Evolutionary conservation across 2,329 filamentous ascomycete genomes (phyloP).

Genomic region (Onygenales sp.): DNA sequence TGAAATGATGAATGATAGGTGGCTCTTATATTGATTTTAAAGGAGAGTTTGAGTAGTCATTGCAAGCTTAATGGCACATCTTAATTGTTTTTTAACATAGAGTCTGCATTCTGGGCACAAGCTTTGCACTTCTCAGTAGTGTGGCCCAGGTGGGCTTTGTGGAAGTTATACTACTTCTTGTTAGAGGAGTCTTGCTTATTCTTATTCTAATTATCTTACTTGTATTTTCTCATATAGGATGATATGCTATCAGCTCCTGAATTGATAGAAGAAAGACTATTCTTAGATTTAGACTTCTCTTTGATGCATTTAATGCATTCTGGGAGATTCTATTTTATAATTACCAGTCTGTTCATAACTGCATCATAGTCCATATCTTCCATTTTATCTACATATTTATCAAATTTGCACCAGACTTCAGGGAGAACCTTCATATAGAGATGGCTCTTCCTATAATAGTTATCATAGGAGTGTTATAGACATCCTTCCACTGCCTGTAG

Average conservation of each 20-base stretch:
- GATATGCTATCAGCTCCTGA: too few species aligned
- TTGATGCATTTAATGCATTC: not conserved
- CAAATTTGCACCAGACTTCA: not conserved
- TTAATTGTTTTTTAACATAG: not conserved
- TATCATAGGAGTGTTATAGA: not conserved
- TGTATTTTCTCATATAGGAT: too few species aligned
- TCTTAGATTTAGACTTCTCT: not conserved
- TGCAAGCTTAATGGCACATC: not conserved
- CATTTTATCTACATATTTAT: not conserved
- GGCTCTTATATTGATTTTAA: not conserved
- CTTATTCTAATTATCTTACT: too few species aligned
- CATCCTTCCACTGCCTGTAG: not conserved
- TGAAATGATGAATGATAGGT: not conserved
- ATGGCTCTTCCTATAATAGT: not conserved
- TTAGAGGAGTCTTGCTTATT: too few species aligned
- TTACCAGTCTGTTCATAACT: not conserved
- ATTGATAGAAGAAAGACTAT: too few species aligned
- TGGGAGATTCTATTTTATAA: not conserved
- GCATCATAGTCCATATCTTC: not conserved
- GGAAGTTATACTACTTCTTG: not conserved
- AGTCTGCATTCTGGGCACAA: not conserved
- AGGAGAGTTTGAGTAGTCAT: not conserved
- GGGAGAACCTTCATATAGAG: not conserved
- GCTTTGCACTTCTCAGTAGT: not conserved
- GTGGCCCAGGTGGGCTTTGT: not conserved